A percentile compares a stretch with the other conserved stretches of the same genome.
Evolutionary conservation across 352 stramenopile genomes (phyloP).

Genomic region (Phytopythium oedochilum): DNA sequence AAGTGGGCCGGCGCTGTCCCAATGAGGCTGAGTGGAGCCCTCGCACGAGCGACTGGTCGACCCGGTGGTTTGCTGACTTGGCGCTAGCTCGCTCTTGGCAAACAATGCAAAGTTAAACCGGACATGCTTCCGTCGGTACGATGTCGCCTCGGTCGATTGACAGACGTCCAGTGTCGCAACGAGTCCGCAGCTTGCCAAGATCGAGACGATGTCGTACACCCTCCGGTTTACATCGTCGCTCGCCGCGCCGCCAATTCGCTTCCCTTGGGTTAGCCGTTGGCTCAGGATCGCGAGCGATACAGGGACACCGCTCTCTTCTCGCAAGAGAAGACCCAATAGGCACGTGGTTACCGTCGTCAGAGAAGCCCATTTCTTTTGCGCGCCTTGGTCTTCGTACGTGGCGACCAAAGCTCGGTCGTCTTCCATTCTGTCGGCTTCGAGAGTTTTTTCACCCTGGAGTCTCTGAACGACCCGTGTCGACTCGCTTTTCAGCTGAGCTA

Average conservation of each 20-base stretch:
- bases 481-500: constrained; percentile 27
- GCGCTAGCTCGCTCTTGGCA: neutral
- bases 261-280: constrained; percentile 40
- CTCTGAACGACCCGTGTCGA: constrained; percentile 14
- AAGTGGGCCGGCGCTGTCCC: too few species aligned
- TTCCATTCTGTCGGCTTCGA: constrained; percentile 13
- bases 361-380: constrained; percentile 43
- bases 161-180: constrained; percentile 21
- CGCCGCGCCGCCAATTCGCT: constrained; percentile 11
- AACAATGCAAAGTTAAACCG: constrained; percentile 60
- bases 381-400: constrained; percentile 40
- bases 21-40: neutral
- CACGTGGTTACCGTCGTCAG: constrained; percentile 45
- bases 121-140: constrained; percentile 34
- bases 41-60: neutral
- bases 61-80: neutral
- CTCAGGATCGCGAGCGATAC: constrained; percentile 31
- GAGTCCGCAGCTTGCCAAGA: constrained; percentile 50
- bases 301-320: constrained; percentile 21
- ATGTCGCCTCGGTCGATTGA: constrained; percentile 15
- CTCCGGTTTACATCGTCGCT: constrained; percentile 42
- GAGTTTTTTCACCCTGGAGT: neutral
- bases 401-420: constrained; percentile 40
- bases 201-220: constrained; percentile 64
- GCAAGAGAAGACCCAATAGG: constrained; percentile 55